These are phyloP conservation scores for Castanea mollissima DNA, from an alignment of 306 rosid genomes.

Conservation along the genomic window DNA sequence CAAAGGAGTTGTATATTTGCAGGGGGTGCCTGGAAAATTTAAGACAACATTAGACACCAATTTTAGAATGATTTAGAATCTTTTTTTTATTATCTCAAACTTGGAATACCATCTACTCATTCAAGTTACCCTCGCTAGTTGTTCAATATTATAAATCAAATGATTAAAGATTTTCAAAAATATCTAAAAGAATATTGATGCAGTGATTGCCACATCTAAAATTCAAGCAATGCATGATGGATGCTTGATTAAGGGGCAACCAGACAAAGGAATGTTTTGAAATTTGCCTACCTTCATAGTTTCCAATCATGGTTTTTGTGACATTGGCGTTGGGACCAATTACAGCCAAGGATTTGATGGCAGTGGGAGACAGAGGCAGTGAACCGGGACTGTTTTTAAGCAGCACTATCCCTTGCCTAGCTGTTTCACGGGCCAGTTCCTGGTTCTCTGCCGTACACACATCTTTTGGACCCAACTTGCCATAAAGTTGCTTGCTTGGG, in stretches of 20 bases:
- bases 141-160: background rate
- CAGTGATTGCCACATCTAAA: background rate
- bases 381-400: constrained; percentile 68
- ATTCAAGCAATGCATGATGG: background rate
- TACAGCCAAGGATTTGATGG: constrained; percentile 81
- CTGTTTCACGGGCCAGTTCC: constrained; percentile 84
- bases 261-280: constrained; percentile 1
- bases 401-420: constrained; percentile 94
- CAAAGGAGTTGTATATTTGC: constrained; percentile 75
- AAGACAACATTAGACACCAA: background rate
- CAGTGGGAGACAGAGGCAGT: constrained; percentile 64
- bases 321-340: constrained; percentile 95
- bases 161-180: background rate
- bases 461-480: constrained; percentile 89
- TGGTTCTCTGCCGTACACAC: constrained; percentile 74
- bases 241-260: background rate
- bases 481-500: constrained; percentile 74
- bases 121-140: background rate
- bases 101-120: constrained; percentile 9
- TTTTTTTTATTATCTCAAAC: background rate
- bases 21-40: constrained; percentile 73
- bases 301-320: constrained; percentile 85
- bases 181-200: background rate
- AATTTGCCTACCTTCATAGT: constrained; percentile 66
- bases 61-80: background rate